phyloP scores from a whole-genome alignment of 176 grass and related monocot species.

The Eragrostis curvula region DNA sequence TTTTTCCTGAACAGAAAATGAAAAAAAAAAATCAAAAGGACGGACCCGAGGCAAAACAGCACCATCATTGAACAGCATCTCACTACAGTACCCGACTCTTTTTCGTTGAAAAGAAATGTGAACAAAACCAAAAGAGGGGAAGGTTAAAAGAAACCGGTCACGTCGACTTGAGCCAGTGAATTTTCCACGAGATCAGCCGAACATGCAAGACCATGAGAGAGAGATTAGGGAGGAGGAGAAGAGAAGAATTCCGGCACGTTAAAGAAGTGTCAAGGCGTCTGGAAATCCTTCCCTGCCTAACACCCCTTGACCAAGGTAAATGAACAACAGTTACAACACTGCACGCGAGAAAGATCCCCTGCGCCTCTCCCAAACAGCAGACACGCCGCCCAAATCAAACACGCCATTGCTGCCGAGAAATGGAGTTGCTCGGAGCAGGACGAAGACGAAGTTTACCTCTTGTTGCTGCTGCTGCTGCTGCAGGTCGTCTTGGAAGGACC shows the following conservation, averaged over 20 bases:
- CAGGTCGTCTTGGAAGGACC: conserved; percentile 50
- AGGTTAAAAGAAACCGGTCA: background rate
- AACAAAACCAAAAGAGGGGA: conserved; percentile 11
- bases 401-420: conserved; percentile 6
- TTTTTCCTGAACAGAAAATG: background rate
- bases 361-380: background rate
- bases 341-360: background rate
- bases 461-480: conserved; percentile 41
- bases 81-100: conserved; percentile 42
- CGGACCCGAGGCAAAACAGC: background rate
- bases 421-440: background rate
- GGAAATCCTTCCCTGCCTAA: conserved; percentile 52
- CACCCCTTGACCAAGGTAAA: conserved; percentile 41
- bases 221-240: background rate
- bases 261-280: conserved; percentile 28
- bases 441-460: conserved; percentile 36
- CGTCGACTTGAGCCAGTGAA: background rate
- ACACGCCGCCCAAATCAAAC: background rate
- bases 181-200: conserved; percentile 49
- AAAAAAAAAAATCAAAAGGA: background rate
- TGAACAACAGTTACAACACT: background rate
- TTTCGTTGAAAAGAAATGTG: conserved; percentile 28
- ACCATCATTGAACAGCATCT: conserved; percentile 58
- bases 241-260: conserved; percentile 40
- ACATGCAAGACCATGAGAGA: conserved; percentile 19